These are phyloP conservation scores for Crassisporium funariophilum DNA, from an alignment of 768 basidiomycete genomes.

Conservation along the genomic window DNA sequence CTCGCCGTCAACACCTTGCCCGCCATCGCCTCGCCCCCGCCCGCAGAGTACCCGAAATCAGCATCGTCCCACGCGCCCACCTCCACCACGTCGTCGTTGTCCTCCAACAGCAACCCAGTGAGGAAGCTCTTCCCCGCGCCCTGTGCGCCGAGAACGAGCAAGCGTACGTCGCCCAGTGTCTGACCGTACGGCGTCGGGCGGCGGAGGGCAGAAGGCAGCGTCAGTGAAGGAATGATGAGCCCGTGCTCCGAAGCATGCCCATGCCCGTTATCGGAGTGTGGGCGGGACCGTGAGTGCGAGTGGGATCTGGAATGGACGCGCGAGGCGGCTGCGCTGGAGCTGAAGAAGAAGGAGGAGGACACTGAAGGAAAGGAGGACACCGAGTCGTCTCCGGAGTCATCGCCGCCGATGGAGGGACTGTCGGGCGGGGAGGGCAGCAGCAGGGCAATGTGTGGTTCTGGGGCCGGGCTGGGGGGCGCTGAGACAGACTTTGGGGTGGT, in stretches of 20 bases:
- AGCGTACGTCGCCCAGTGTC: conserved; percentile 60
- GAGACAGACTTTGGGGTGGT: no score
- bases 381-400: no score
- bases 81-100: conserved; percentile 71
- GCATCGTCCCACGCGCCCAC: conserved; percentile 58
- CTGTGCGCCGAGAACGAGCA: conserved; percentile 54
- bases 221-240: conserved; percentile 71
- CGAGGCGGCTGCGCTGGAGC: conserved; percentile 68
- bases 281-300: conserved; percentile 37
- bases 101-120: conserved; percentile 53
- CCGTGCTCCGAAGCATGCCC: conserved; percentile 25
- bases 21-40: conserved; percentile 19
- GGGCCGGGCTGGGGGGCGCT: conserved; percentile 49
- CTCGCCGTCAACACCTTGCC: conserved; percentile 57
- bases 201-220: conserved; percentile 60
- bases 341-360: conserved; percentile 78
- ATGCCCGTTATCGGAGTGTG: conserved; percentile 31
- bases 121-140: conserved; percentile 48
- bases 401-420: conserved; percentile 51
- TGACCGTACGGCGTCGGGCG: conserved; percentile 70
- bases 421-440: conserved; percentile 51
- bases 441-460: conserved; percentile 31
- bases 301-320: conserved; percentile 46
- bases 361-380: conserved; percentile 71
- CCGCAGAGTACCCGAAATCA: no score